Evolutionary conservation across 441 rosid genomes (phyloP).

Genomic region (Corymbia citriodora): DNA sequence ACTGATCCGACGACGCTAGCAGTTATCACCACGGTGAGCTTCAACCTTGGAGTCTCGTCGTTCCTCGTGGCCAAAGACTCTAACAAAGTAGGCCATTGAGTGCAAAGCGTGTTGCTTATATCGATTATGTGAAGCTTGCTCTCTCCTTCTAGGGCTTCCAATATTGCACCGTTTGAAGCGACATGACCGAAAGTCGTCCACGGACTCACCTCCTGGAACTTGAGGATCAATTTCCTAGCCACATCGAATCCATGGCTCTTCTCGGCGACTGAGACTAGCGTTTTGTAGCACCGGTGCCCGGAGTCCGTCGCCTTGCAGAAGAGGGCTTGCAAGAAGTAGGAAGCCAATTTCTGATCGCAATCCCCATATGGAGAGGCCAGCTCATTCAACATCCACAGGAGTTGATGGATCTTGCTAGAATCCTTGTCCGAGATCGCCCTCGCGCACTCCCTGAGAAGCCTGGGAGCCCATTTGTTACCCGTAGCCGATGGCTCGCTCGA

Average conservation of each 20-base stretch:
- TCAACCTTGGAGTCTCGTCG: constrained; percentile 60
- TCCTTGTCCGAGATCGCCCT: constrained; percentile 68
- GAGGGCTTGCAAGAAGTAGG: constrained; percentile 67
- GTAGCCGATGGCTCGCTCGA: not conserved
- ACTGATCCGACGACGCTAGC: constrained; percentile 33
- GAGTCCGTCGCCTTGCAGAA: constrained; percentile 64
- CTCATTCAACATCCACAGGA: constrained; percentile 73
- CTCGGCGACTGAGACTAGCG: constrained; percentile 56
- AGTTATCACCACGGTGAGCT: constrained; percentile 62
- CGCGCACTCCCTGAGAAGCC: constrained; percentile 63
- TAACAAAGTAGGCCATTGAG: constrained; percentile 80
- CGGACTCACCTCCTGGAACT: constrained; percentile 77
- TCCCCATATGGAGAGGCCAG: constrained; percentile 76
- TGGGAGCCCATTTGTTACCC: constrained; percentile 48
- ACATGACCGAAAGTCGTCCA: constrained; percentile 85
- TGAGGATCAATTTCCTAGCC: constrained; percentile 55
- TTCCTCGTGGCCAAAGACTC: constrained; percentile 66
- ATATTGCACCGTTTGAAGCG: constrained; percentile 65
- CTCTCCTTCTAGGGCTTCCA: constrained; percentile 68
- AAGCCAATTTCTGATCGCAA: constrained; percentile 61
- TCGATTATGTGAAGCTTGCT: constrained; percentile 64
- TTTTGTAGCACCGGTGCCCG: constrained; percentile 51
- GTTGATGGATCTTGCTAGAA: constrained; percentile 55
- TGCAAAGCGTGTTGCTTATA: constrained; percentile 70
- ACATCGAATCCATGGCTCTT: constrained; percentile 57